Base-by-base conservation (phyloP, 2,329 filamentous ascomycete genomes). In the Neonectria neomacrospora region DNA sequence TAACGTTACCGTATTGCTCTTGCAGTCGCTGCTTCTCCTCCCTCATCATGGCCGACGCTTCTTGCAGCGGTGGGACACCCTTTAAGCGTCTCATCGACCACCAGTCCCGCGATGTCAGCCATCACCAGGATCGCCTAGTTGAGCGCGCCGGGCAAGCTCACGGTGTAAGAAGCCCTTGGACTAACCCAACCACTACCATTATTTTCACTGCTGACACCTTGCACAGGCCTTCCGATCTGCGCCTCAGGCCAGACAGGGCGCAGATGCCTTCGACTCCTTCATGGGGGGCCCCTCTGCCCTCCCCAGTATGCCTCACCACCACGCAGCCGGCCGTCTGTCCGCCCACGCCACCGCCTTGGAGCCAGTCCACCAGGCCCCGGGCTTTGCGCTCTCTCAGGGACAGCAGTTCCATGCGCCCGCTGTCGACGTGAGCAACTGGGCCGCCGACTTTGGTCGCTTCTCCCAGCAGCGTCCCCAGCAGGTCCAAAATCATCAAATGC, bases 21-120 rank as follows among this genome's bases (percentile, higher is more conserved):
- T 22, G 23, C 16, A 56, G 34, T 28, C 16, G 37, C 37, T 10
- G 9, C 47, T 22, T 37, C 34, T 37, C 16, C 14, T 18, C 5
- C 8, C 44, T 61, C 61, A 52, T 26, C 57, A 82, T 82, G 80
- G 75, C 79, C 39, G 79, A 81, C 55, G 75, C 75, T 58, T 79
- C 80, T 10, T 82, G 80, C 65, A 80, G 79, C 64, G 80, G 79
- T 34, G 74, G 76, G 2, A 79, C 78, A 52, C 80, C 80, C 37
- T 81, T 82, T 58, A 82, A 82, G 73, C 77, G 75, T 12, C 74
- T 82, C 44, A 69, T 80, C 20, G 79, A 82, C 9, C 79, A 82
- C 41, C 79, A 82, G 54, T 73, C 74, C n/a, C 76, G 77, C 47
- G 80, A 82, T 68, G 74, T 76, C 52, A 79, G 78, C 67, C 77